Conservation (phyloP, 306 rosid genomes). For the Cucurbita ficifolia region DNA sequence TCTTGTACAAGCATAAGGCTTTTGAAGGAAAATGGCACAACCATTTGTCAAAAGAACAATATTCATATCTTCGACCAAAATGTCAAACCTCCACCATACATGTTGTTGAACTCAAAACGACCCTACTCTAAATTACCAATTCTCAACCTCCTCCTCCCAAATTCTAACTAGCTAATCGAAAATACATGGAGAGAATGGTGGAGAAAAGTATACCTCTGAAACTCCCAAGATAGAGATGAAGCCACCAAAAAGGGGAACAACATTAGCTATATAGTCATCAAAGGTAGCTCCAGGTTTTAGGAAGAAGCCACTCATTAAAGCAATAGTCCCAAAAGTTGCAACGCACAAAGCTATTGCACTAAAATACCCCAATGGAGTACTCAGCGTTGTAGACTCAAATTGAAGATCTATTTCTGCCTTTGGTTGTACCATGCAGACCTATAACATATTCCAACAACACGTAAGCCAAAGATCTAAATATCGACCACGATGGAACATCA, state of each 20-base stretch:
- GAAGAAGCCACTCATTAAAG: constrained; percentile 85
- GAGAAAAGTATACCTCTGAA: constrained; percentile 53
- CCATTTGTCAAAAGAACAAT: not conserved
- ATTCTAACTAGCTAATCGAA: not conserved
- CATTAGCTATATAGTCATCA: constrained; percentile 66
- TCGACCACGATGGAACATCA: not conserved
- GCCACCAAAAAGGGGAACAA: constrained; percentile 81
- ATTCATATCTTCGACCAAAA: not conserved
- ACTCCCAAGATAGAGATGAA: constrained; percentile 68
- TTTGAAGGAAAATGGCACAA: not conserved
- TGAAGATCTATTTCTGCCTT: constrained; percentile 88
- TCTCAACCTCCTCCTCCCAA: not conserved
- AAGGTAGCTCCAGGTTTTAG: constrained; percentile 78
- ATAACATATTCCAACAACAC: not conserved
- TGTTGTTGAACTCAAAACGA: not conserved
- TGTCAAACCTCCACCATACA: not conserved
- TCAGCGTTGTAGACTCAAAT: constrained; percentile 62
- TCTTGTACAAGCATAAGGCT: not conserved
- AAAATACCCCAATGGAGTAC: constrained; percentile 68
- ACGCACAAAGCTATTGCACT: constrained; percentile 55
- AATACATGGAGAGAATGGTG: not conserved
- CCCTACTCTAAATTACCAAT: not conserved
- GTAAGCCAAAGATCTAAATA: not conserved
- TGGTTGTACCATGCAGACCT: constrained; percentile 94
- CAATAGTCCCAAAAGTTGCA: constrained; percentile 79